Conservation (phyloP, 805 yeast genomes). For the Ogataea trehaloabstinens region DNA sequence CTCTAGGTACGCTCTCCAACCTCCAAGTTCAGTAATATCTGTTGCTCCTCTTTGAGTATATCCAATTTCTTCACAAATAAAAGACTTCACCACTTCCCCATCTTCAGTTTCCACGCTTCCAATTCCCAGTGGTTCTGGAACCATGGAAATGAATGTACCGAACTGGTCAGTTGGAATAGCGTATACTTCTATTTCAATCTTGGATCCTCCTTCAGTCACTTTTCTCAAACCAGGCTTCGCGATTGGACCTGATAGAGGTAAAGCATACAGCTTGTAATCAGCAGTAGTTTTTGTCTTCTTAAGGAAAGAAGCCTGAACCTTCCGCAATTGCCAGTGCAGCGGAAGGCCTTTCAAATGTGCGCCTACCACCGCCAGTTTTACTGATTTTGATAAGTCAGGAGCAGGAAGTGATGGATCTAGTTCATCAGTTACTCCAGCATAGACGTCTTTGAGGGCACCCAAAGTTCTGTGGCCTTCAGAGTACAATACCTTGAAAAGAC, state of each 20-base stretch:
- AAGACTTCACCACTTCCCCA: conserved; percentile 88
- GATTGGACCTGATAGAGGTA: conserved; percentile 78
- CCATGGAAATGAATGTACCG: conserved; percentile 83
- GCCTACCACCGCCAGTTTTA: conserved; percentile 91
- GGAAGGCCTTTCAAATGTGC: conserved; percentile 90
- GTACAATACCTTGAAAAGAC: conserved; percentile 53
- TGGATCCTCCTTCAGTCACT: conserved; percentile 51
- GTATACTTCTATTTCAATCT: conserved; percentile 78
- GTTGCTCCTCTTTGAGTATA: conserved; percentile 67
- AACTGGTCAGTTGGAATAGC: conserved; percentile 74
- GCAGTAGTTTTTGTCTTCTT: conserved; percentile 66
- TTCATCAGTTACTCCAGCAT: conserved; percentile 40
- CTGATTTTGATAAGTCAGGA: conserved; percentile 38
- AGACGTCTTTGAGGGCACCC: conserved; percentile 40
- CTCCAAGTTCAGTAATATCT: conserved; percentile 85
- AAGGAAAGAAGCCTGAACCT: conserved; percentile 72
- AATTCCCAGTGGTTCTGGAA: conserved; percentile 93
- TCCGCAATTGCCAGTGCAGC: conserved; percentile 89
- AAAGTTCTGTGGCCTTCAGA: conserved; percentile 48
- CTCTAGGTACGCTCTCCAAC: conserved; percentile 71
- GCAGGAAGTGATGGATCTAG: conserved; percentile 45
- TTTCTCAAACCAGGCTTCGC: conserved; percentile 89
- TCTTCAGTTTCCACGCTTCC: conserved; percentile 82
- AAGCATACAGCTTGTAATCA: conserved; percentile 74
- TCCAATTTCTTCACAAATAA: conserved; percentile 91